Evolutionary conservation across 2,329 filamentous ascomycete genomes (phyloP).

Genomic region (Trichoderma simmonsii): DNA sequence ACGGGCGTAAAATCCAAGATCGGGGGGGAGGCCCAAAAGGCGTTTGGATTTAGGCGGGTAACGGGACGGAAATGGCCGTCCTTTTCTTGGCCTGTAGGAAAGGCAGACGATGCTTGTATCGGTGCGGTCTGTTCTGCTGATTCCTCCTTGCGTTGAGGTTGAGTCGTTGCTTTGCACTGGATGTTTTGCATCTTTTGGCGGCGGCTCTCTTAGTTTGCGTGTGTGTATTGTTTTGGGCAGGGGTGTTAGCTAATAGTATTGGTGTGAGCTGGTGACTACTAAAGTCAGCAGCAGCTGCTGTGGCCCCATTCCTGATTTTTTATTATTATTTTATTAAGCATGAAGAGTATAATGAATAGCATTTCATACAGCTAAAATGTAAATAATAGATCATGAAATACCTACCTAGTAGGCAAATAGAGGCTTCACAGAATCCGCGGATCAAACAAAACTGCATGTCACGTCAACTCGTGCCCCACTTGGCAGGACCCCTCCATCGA

Average conservation of each 20-base stretch:
- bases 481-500: slow-evolving; percentile 16
- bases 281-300: not conserved
- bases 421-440: not conserved
- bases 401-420: not conserved
- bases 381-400: not conserved
- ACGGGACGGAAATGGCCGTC: slow-evolving; percentile 6
- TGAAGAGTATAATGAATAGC: not conserved
- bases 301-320: not conserved
- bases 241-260: not conserved
- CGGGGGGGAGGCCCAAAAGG: not conserved
- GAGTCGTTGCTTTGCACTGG: not conserved
- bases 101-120: not conserved
- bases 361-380: not conserved
- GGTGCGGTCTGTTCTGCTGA: not conserved
- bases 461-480: not conserved
- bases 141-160: not conserved
- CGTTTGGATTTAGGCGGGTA: not conserved
- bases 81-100: not conserved
- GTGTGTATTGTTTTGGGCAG: not conserved
- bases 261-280: not conserved
- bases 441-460: not conserved
- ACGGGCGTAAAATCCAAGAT: not conserved
- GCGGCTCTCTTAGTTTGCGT: not conserved
- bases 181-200: not conserved
- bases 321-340: not conserved